Evolutionary conservation across 345 rosid species (phyloP).

Genomic region (Lagerstroemia speciosa): DNA sequence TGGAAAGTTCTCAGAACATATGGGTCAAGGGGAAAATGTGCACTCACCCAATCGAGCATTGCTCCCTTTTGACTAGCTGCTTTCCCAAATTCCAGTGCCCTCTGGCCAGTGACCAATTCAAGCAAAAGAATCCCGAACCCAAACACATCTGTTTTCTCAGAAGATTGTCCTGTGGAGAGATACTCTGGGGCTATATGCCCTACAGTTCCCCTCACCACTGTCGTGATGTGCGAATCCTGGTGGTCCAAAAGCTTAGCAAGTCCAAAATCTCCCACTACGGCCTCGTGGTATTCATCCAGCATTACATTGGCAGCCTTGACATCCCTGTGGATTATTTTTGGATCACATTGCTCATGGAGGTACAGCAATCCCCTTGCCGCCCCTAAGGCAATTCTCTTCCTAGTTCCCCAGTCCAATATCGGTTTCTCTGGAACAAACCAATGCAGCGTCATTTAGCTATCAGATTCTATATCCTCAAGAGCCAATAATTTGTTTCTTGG

Average conservation of each 20-base stretch:
- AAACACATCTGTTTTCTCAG: slow-evolving; percentile 92
- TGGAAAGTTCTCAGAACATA: not conserved
- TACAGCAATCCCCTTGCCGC: slow-evolving; percentile 85
- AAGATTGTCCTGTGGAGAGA: slow-evolving; percentile 92
- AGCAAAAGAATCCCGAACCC: slow-evolving; percentile 95
- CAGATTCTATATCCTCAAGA: not conserved
- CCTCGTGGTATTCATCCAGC: slow-evolving; percentile 83
- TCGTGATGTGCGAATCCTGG: slow-evolving; percentile 95
- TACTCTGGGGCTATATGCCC: slow-evolving; percentile 98
- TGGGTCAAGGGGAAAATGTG: not conserved
- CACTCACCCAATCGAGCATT: slow-evolving; percentile 87
- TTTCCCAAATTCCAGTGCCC: slow-evolving; percentile 84
- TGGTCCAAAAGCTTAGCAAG: slow-evolving; percentile 91
- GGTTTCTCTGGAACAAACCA: slow-evolving; percentile 40
- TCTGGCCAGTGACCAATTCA: slow-evolving; percentile 84
- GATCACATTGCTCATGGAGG: slow-evolving; percentile 95
- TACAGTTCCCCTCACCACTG: slow-evolving; percentile 92
- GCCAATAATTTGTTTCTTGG: too few species aligned
- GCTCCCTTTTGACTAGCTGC: slow-evolving; percentile 92
- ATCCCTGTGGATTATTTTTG: slow-evolving; percentile 92
- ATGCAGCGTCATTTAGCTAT: not conserved
- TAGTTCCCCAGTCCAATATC: slow-evolving; percentile 77
- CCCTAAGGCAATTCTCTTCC: slow-evolving; percentile 88
- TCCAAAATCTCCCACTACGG: slow-evolving; percentile 96
- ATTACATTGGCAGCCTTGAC: slow-evolving; percentile 94